phyloP scores from a whole-genome alignment of 768 basidiomycete species.

The Tricholoma matsutake region DNA sequence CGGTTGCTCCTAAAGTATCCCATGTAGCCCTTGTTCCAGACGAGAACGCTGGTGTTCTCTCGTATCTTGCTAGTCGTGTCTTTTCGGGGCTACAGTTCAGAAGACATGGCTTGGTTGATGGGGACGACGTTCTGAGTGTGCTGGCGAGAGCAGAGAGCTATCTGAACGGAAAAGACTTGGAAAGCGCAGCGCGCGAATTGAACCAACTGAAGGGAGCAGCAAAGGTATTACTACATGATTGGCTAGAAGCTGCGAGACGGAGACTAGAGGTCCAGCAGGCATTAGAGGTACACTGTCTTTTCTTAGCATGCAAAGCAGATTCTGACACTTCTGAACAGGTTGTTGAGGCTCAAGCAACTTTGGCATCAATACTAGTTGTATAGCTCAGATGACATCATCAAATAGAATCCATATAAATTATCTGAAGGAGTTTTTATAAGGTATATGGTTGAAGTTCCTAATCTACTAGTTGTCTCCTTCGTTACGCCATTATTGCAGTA shows the following conservation, averaged over 20 bases:
- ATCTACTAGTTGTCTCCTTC: not conserved
- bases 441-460: not conserved
- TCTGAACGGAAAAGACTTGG: conserved; percentile 90
- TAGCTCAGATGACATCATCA: conserved; percentile 34
- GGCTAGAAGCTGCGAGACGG: conserved; percentile 86
- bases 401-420: not conserved
- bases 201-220: conserved; percentile 87
- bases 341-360: conserved; percentile 79
- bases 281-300: conserved; percentile 57
- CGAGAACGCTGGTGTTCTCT: conserved; percentile 81
- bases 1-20: conserved; percentile 80
- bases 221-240: conserved; percentile 72
- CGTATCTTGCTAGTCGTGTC: conserved; percentile 79
- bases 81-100: conserved; percentile 78
- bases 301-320: not conserved
- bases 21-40: conserved; percentile 94
- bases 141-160: conserved; percentile 87
- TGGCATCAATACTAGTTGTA: conserved; percentile 75
- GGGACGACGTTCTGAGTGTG: conserved; percentile 83
- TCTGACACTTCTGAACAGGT: conserved; percentile 43
- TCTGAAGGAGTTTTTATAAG: not conserved
- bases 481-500: not conserved
- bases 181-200: conserved; percentile 83
- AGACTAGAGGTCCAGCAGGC: conserved; percentile 92
- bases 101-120: conserved; percentile 73